phyloP scores from a whole-genome alignment of 352 stramenopile genomes.

The Blastocystis sp. region DNA sequence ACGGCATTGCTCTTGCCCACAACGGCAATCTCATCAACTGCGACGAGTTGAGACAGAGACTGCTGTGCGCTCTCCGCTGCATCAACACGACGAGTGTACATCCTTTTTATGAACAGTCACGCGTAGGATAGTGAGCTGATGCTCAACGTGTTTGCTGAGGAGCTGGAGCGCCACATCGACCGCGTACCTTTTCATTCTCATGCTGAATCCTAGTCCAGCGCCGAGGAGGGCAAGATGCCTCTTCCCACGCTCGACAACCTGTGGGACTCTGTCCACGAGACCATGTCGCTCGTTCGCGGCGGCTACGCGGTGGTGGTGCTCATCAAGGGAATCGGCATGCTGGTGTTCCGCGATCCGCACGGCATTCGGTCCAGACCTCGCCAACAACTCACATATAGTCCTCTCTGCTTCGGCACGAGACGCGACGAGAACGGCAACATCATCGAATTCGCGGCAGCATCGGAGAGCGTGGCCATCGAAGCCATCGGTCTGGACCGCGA shows the following conservation, averaged over 20 bases:
- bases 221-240: background rate
- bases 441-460: slow-evolving; percentile 89
- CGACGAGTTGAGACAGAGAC: slow-evolving; percentile 85
- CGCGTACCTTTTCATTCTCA: background rate
- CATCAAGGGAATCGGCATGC: slow-evolving; percentile 92
- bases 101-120: background rate
- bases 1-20: slow-evolving; percentile 87
- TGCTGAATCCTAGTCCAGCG: background rate
- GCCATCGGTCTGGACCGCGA: slow-evolving; percentile 91
- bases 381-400: slow-evolving; percentile 73
- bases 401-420: slow-evolving; percentile 66
- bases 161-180: slow-evolving; percentile 77
- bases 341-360: slow-evolving; percentile 95
- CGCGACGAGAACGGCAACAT: slow-evolving; percentile 7
- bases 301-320: slow-evolving; percentile 92
- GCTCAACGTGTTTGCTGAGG: slow-evolving; percentile 95
- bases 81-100: slow-evolving; percentile 71
- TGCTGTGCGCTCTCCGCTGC: slow-evolving; percentile 83
- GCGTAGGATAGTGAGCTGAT: slow-evolving; percentile 91
- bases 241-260: slow-evolving; percentile 74
- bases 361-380: slow-evolving; percentile 94
- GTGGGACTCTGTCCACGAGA: slow-evolving; percentile 83
- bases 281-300: slow-evolving; percentile 90
- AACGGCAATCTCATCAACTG: slow-evolving; percentile 99
- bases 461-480: slow-evolving; percentile 95